Evolutionary conservation across 202 grass and related monocot species (phyloP).

Genomic region (Brachypodium distachyon): DNA sequence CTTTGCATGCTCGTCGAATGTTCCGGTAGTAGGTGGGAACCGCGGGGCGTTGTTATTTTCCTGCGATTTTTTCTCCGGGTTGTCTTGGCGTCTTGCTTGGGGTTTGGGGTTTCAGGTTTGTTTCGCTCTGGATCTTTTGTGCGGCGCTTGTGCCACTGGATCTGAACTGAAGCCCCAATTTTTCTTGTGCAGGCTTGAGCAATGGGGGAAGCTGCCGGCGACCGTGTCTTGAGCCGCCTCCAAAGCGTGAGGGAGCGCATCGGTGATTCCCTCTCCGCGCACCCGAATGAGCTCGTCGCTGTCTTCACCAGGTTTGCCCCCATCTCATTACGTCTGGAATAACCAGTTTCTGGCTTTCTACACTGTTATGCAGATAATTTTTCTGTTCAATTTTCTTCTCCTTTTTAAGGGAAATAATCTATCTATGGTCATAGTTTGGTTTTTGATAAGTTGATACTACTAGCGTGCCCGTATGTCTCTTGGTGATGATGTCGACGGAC

Average conservation of each 20-base stretch:
- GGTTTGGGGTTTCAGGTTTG: not conserved
- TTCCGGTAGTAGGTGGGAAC: not conserved
- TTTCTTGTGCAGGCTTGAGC: conserved; percentile 22
- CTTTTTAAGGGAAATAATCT: not conserved
- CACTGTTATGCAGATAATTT: not conserved
- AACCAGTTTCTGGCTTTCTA: not conserved
- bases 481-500: not conserved
- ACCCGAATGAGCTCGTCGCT: conserved; percentile 85
- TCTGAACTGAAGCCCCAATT: not conserved
- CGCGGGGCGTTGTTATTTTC: not conserved
- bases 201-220: conserved; percentile 62
- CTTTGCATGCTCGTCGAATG: not conserved
- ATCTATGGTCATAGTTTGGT: not conserved
- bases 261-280: conserved; percentile 72
- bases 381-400: not conserved
- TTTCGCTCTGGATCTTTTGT: not conserved
- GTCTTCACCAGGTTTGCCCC: conserved; percentile 69
- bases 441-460: not conserved
- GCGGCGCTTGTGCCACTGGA: not conserved
- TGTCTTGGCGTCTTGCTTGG: conserved; percentile 20
- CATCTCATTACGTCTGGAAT: not conserved
- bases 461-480: not conserved
- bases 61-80: no score
- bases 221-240: conserved; percentile 68
- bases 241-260: conserved; percentile 90